Evolutionary conservation across 2,329 filamentous ascomycete species (phyloP).

Genomic region (Sclerotinia borealis): DNA sequence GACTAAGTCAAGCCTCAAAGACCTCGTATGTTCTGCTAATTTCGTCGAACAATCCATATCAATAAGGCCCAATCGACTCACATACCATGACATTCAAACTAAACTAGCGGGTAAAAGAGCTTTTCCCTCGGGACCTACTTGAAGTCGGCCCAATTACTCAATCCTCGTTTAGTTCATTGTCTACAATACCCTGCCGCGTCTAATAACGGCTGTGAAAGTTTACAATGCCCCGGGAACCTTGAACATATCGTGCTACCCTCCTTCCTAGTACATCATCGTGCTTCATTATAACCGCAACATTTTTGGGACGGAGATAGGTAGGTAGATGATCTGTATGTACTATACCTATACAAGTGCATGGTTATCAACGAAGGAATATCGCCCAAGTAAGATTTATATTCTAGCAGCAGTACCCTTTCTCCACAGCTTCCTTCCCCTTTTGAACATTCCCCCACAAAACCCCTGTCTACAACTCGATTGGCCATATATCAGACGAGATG

Average conservation of each 20-base stretch:
- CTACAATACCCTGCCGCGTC: constrained; percentile 3
- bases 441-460: not conserved
- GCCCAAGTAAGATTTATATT: not conserved
- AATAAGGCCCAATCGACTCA: not conserved
- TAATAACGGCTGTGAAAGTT: not conserved
- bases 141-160: constrained; percentile 5
- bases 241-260: not conserved
- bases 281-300: not conserved
- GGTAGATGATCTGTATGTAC: not conserved
- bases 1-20: not conserved
- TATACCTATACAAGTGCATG: not conserved
- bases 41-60: not conserved
- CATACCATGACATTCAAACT: constrained; percentile 1
- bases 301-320: not conserved
- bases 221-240: not conserved
- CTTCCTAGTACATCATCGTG: not conserved
- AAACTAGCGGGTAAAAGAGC: not conserved
- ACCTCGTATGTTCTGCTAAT: not conserved
- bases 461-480: not conserved
- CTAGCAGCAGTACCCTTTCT: not conserved
- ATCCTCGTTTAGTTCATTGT: not conserved
- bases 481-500: not conserved
- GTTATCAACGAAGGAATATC: not conserved
- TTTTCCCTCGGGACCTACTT: not conserved
- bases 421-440: not conserved